Percentiles rank a stretch among this genome's conserved stretches.
Evolutionary conservation across 192 early-diverging fungal genomes (phyloP).

Genomic region (Coemansia sp.): DNA sequence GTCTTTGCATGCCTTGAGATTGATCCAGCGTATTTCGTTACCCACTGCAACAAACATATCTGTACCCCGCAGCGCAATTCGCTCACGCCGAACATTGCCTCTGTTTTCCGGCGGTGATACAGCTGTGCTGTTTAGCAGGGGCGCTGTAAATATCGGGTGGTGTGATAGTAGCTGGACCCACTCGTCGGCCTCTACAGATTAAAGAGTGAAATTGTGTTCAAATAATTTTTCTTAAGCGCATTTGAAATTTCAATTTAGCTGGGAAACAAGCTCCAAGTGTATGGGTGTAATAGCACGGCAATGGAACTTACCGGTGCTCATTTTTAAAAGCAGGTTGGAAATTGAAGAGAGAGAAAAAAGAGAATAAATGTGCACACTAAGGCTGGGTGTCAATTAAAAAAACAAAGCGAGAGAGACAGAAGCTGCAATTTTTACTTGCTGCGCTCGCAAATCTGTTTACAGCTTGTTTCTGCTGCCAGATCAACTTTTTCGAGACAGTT

Average conservation of each 20-base stretch:
- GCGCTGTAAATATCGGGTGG: slow-evolving; percentile 40
- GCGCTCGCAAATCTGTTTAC: too few species aligned
- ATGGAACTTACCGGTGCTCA: slow-evolving; percentile 7
- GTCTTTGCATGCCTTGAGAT: slow-evolving; percentile 61
- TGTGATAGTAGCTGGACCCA: slow-evolving; percentile 51
- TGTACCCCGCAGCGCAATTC: slow-evolving; percentile 49
- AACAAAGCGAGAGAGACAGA: too few species aligned
- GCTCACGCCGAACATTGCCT: slow-evolving; percentile 15
- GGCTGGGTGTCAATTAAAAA: too few species aligned
- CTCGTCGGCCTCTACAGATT: slow-evolving; percentile 44
- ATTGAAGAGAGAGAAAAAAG: background rate
- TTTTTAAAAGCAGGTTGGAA: background rate
- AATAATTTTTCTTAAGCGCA: background rate
- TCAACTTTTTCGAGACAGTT: too few species aligned
- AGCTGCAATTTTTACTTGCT: too few species aligned
- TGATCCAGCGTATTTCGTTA: slow-evolving; percentile 57
- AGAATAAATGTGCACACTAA: background rate
- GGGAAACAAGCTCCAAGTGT: background rate
- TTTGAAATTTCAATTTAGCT: background rate
- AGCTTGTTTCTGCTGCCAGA: too few species aligned
- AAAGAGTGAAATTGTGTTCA: background rate
- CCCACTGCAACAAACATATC: slow-evolving; percentile 64
- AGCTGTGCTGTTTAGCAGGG: background rate
- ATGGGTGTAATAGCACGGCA: too few species aligned
- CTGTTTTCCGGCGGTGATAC: background rate